phyloP scores from a whole-genome alignment of 495 filamentous ascomycete species.

The Penicillium chermesinum region DNA sequence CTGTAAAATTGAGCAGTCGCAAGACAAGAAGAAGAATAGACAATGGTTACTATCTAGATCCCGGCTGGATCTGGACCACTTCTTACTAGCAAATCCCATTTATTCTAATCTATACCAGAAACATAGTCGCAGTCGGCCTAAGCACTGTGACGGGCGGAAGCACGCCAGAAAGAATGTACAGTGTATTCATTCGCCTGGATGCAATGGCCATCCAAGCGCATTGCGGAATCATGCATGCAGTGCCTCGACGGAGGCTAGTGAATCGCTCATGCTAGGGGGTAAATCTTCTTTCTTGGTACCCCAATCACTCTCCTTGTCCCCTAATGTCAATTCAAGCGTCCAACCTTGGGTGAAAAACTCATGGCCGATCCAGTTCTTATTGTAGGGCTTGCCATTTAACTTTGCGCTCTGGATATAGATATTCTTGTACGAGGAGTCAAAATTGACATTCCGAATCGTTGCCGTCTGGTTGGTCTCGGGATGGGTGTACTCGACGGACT shows the following conservation, averaged over 20 bases:
- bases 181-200: no score
- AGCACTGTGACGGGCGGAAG: no score
- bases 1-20: no score
- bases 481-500: slow-evolving; percentile 56
- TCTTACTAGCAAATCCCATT: no score
- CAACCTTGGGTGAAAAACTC: slow-evolving; percentile 68
- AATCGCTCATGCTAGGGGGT: slow-evolving; percentile 46
- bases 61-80: no score
- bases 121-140: no score
- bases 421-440: slow-evolving; percentile 50
- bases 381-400: slow-evolving; percentile 60
- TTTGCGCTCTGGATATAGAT: slow-evolving; percentile 67
- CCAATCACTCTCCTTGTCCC: slow-evolving; percentile 62
- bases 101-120: no score
- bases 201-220: no score
- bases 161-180: no score
- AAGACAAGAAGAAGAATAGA: no score
- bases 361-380: slow-evolving; percentile 67
- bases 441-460: slow-evolving; percentile 56
- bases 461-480: slow-evolving; percentile 57
- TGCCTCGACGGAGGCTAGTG: slow-evolving; percentile 6
- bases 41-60: no score
- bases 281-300: slow-evolving; percentile 59
- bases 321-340: slow-evolving; percentile 62
- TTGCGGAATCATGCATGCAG: slow-evolving; percentile 3